These are phyloP conservation scores for Wakefieldia striispora DNA, from an alignment of 768 basidiomycete species.

Conservation along the genomic window DNA sequence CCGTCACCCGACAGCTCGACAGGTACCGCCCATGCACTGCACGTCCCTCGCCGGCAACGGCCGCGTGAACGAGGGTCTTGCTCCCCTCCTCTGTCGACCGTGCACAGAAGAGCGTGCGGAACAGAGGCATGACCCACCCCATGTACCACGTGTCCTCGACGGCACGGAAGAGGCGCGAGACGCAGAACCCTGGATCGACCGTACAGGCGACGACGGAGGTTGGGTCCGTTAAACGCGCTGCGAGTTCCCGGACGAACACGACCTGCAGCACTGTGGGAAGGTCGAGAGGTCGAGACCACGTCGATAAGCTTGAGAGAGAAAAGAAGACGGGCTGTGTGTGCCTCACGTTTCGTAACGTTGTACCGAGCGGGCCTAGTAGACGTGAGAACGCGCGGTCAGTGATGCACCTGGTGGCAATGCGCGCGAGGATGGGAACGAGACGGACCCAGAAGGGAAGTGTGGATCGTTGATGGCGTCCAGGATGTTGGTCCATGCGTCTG, in stretches of 20 bases:
- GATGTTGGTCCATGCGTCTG: slow-evolving; percentile 15
- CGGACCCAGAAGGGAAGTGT: too few relatives aligned
- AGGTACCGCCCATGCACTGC: slow-evolving; percentile 29
- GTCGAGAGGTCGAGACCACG: too few relatives aligned
- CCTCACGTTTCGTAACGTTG: too few relatives aligned
- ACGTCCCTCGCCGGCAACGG: slow-evolving; percentile 16
- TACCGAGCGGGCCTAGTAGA: too few relatives aligned
- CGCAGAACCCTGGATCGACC: slow-evolving; percentile 33
- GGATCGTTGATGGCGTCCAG: slow-evolving; percentile 8
- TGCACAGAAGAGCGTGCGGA: slow-evolving; percentile 14
- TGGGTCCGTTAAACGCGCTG: too few relatives aligned
- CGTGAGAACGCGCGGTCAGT: too few relatives aligned
- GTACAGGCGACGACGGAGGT: background rate
- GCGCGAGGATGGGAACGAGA: too few relatives aligned
- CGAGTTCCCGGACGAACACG: too few relatives aligned
- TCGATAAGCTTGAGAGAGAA: too few relatives aligned
- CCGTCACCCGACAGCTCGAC: slow-evolving; percentile 16
- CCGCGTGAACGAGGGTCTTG: slow-evolving; percentile 31
- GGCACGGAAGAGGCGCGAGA: slow-evolving; percentile 26
- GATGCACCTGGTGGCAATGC: too few relatives aligned
- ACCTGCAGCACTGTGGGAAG: too few relatives aligned
- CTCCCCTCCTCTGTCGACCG: slow-evolving; percentile 33
- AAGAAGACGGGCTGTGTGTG: too few relatives aligned
- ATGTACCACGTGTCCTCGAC: slow-evolving; percentile 9
- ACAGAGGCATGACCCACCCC: background rate